phyloP scores from a whole-genome alignment of 108 stramenopile genomes.

The Ochromonas danica region DNA sequence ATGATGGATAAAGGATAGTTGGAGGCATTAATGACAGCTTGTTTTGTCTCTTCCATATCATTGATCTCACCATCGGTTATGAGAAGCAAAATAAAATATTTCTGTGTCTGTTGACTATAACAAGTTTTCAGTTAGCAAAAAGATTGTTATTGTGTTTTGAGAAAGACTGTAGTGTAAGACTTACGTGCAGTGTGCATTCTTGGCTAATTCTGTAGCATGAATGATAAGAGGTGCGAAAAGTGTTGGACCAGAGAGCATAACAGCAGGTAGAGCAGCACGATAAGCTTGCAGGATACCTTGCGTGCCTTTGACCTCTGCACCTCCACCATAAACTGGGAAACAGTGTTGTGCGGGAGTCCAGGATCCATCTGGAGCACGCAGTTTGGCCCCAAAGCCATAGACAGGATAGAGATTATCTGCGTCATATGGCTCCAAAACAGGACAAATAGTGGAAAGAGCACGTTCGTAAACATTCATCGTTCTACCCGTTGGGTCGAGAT shows the following conservation, averaged over 20 bases:
- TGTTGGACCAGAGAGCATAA: constrained; percentile 21
- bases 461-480: background rate
- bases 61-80: constrained; percentile 25
- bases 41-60: constrained; percentile 22
- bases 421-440: constrained; percentile 8
- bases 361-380: background rate
- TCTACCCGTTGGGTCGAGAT: constrained; percentile 35
- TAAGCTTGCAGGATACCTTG: constrained; percentile 1
- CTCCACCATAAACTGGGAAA: background rate
- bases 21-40: constrained; percentile 1
- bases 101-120: constrained; percentile 2
- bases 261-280: background rate
- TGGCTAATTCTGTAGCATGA: background rate
- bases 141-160: background rate
- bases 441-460: constrained; percentile 57
- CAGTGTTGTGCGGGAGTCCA: background rate
- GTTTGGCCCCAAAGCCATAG: constrained; percentile 4
- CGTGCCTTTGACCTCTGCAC: background rate
- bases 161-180: background rate
- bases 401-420: constrained; percentile 24
- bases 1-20: background rate
- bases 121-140: background rate
- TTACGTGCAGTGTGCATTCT: background rate
- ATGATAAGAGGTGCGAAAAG: background rate
- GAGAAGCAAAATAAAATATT: background rate